phyloP scores from a whole-genome alignment of 352 stramenopile genomes.

The Pythium rhizo-oryzae region DNA sequence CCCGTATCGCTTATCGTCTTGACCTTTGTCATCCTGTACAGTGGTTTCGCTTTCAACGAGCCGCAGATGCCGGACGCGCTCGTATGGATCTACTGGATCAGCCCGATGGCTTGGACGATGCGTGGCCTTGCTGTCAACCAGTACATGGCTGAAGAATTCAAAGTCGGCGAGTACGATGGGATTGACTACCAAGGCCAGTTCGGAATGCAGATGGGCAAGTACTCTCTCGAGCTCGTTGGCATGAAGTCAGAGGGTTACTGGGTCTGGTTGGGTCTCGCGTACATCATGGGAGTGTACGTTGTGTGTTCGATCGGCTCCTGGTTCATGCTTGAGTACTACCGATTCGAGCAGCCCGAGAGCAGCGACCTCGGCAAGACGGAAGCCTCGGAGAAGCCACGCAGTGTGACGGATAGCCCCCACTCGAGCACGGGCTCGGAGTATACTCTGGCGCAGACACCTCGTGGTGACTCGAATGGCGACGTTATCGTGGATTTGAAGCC shows the following conservation, averaged over 20 bases:
- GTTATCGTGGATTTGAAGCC: neutral
- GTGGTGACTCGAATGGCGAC: constrained; percentile 11
- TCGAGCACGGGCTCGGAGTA: constrained; percentile 2
- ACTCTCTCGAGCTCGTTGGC: constrained; percentile 35
- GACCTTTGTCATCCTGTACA: constrained; percentile 53
- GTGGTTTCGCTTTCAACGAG: constrained; percentile 55
- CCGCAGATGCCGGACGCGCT: constrained; percentile 47
- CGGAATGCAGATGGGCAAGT: constrained; percentile 37
- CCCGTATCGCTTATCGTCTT: constrained; percentile 45
- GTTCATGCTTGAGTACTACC: constrained; percentile 36
- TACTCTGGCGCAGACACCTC: constrained; percentile 10
- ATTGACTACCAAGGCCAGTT: constrained; percentile 38
- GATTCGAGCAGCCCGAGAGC: constrained; percentile 15
- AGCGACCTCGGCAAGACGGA: constrained; percentile 1
- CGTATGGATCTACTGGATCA: constrained; percentile 65
- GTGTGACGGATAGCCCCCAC: neutral
- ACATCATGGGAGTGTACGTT: constrained; percentile 22
- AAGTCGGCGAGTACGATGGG: constrained; percentile 37
- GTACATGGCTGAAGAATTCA: constrained; percentile 37
- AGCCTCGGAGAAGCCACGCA: neutral
- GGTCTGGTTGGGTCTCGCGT: constrained; percentile 21
- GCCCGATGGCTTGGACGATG: constrained; percentile 48
- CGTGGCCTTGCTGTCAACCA: constrained; percentile 43
- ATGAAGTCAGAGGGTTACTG: constrained; percentile 32
- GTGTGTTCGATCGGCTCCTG: constrained; percentile 3